These are phyloP conservation scores for Quercus tomentella DNA, from an alignment of 331 rosid species.

Conservation along the genomic window DNA sequence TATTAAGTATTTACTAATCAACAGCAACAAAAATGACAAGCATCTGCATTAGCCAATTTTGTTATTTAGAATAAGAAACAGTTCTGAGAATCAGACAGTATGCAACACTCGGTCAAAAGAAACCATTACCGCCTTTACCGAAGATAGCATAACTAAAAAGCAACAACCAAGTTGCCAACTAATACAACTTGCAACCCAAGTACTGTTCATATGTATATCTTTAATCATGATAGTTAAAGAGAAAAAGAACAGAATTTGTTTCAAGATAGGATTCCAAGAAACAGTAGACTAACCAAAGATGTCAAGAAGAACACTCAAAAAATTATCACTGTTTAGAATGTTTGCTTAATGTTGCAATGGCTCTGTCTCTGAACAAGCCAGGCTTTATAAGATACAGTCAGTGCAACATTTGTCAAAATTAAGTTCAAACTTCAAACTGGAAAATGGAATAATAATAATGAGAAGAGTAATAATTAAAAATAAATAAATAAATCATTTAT, in stretches of 20 bases:
- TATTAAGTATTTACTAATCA: not conserved
- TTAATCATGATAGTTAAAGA: constrained; percentile 2
- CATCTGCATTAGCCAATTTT: not conserved
- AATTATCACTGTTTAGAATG: not conserved
- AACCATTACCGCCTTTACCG: constrained; percentile 4
- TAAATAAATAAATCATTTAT: too few relatives aligned
- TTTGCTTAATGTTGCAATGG: not conserved
- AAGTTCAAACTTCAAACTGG: not conserved
- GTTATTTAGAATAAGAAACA: not conserved
- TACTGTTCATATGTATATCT: not conserved
- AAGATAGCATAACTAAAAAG: constrained; percentile 13
- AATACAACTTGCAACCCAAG: constrained; percentile 29
- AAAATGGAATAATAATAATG: too few relatives aligned
- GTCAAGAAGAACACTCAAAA: not conserved
- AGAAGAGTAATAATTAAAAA: too few relatives aligned
- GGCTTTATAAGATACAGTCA: not conserved
- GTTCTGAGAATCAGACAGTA: constrained; percentile 5
- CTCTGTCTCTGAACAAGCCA: not conserved
- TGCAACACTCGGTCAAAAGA: constrained; percentile 7
- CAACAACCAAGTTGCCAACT: constrained; percentile 18
- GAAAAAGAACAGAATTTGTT: constrained; percentile 20
- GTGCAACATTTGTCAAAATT: not conserved
- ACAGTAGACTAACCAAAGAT: not conserved
- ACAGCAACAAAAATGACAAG: not conserved
- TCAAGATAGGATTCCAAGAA: constrained; percentile 12